These are phyloP conservation scores for Chytriomyces sp. DNA, from an alignment of 192 early-diverging fungal genomes.

Conservation along the genomic window DNA sequence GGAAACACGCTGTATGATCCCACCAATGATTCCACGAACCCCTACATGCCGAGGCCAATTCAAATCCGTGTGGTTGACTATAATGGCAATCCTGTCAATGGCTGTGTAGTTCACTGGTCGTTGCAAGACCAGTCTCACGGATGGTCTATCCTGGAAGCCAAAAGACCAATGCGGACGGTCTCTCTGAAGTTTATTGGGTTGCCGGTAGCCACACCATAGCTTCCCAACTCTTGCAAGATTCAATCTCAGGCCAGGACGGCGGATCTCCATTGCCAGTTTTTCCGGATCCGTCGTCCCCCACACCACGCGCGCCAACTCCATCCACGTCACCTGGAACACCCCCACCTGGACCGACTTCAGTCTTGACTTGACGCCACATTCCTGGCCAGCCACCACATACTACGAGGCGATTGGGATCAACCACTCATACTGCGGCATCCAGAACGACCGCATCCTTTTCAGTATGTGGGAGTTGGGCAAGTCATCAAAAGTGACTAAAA, in stretches of 20 bases:
- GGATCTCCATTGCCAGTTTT: not conserved
- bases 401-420: constrained; percentile 18
- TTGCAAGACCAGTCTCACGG: constrained; percentile 7
- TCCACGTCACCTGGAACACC: constrained; percentile 13
- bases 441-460: constrained; percentile 6
- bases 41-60: not conserved
- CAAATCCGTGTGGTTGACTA: not conserved
- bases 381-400: constrained; percentile 12
- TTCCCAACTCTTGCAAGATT: constrained; percentile 8
- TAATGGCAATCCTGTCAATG: not conserved
- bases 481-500: constrained; percentile 4
- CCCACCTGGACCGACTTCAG: constrained; percentile 1
- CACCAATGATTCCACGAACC: not conserved
- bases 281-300: not conserved
- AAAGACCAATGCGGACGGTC: not conserved
- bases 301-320: constrained; percentile 5
- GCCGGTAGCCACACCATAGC: not conserved
- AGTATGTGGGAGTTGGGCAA: not conserved
- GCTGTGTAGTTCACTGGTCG: too few relatives aligned
- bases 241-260: not conserved
- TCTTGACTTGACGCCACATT: not conserved
- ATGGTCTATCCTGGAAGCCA: not conserved
- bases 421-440: constrained; percentile 15
- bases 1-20: constrained; percentile 16
- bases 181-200: not conserved